A percentile compares a stretch with the other conserved stretches of the same genome.
phyloP scores from a whole-genome alignment of 192 early-diverging fungal species.

The Entomortierella chlamydospora region DNA sequence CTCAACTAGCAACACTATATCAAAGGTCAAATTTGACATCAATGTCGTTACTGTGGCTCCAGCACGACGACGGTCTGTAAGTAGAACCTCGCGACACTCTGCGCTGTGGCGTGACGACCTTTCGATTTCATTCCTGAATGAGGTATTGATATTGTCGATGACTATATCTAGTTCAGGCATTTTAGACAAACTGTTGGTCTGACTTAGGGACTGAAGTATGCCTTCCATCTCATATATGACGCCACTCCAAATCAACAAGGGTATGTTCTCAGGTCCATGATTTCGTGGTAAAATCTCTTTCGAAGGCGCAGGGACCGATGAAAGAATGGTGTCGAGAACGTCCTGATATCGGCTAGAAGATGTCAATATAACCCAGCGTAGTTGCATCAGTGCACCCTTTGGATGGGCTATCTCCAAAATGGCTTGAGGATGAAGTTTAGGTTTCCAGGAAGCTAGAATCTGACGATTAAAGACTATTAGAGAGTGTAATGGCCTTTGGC shows the following conservation, averaged over 20 bases:
- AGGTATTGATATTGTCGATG: background rate
- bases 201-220: conserved; percentile 2
- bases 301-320: conserved; percentile 6
- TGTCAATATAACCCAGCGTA: conserved; percentile 20
- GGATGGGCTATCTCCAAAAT: conserved; percentile 13
- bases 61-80: background rate
- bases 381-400: conserved; percentile 27
- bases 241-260: conserved; percentile 16
- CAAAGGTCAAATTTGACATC: conserved; percentile 33
- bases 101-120: background rate
- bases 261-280: background rate
- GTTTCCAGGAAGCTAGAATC: conserved; percentile 27
- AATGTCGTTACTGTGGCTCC: background rate
- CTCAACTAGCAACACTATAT: conserved; percentile 26
- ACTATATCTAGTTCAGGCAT: background rate
- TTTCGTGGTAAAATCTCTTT: background rate
- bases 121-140: background rate
- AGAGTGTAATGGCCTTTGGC: too few species aligned
- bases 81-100: background rate
- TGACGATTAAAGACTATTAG: too few species aligned
- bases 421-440: conserved; percentile 17
- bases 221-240: conserved; percentile 22
- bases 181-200: conserved; percentile 9
- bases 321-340: conserved; percentile 29
- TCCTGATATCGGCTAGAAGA: conserved; percentile 20